Evolutionary conservation across 306 rosid genomes (phyloP), one percentile per base, ranked within the genome.

Genomic region (Erythrophleum fordii): DNA sequence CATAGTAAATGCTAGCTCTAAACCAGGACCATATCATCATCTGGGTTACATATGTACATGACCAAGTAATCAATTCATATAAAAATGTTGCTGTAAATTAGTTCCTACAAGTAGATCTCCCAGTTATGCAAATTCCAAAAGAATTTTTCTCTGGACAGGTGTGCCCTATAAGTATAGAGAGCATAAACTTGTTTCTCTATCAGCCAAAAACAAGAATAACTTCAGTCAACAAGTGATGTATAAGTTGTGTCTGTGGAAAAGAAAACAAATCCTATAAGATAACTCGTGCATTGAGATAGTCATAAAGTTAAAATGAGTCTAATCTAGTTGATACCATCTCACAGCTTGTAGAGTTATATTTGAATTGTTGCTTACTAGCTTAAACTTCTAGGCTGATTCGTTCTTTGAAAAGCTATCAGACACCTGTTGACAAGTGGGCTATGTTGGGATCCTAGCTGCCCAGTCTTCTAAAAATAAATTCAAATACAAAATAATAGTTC

Each of bases 381-480:
- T 23, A 39, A 66, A 66, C 72, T 66, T 37, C 49, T 66, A 20
- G 29, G 46, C 11, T 44, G 28, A 37, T 11, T 37, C 6, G 12
- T 39, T 66, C 14, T 66, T n/a, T 37, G 18, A 39, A 65, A 34
- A 14, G 23, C 28, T 37, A n/a, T 66, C 14, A 64, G 22, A 64
- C 46, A 64, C 7, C 25, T 2, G 20, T 39, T 34, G 46, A 18
- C 26, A 64, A 17, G 26, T 35, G 12, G 46, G 45, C 25, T 31
- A 62, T 62, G 13, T 60, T 3, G 5, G 37, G 67, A 70, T 70
- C 64, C 81, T 62, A 52, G 23, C 62, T 39, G 48, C 16, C 46
- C 56, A 31, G 55, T 69, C 56, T 69, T 44, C 18, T 44, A 69
- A 17, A 71, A 75, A 44, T 56, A 42, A 56, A 73, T 64, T n/a